Conservation (phyloP, 768 basidiomycete genomes). For the Boletus barrowsii region DNA sequence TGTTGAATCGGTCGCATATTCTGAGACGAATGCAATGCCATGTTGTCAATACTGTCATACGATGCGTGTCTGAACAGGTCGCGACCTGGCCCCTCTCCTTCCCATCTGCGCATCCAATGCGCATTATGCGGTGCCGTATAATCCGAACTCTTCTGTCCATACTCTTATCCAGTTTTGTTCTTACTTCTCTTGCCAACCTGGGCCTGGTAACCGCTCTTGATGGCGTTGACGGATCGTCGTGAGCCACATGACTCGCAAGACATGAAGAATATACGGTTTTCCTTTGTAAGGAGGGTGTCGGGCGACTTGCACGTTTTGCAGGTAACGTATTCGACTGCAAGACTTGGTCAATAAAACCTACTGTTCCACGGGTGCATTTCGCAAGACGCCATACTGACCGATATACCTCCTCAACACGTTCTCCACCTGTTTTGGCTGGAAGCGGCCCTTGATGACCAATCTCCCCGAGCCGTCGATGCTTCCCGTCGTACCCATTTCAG, state of each 20-base stretch:
- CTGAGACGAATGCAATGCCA: conserved; percentile 20
- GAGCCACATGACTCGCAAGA: conserved; percentile 89
- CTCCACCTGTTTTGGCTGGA: conserved; percentile 98
- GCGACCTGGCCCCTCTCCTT: too few relatives aligned
- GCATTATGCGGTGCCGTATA: not conserved
- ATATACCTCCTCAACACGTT: conserved; percentile 96
- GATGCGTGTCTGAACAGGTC: conserved; percentile 4
- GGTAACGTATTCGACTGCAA: conserved; percentile 91
- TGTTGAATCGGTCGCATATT: conserved; percentile 21
- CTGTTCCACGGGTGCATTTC: not conserved
- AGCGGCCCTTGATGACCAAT: conserved; percentile 95
- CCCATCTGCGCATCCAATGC: conserved; percentile 3
- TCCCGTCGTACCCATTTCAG: conserved; percentile 98
- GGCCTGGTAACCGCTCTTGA: conserved; percentile 99
- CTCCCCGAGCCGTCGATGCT: conserved; percentile 90
- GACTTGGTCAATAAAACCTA: not conserved
- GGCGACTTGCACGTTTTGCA: conserved; percentile 99
- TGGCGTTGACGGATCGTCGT: conserved; percentile 87
- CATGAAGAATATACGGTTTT: conserved; percentile 99
- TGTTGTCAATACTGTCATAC: conserved; percentile 9
- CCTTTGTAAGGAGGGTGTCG: conserved; percentile 93
- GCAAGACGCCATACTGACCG: conserved; percentile 48
- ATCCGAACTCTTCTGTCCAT: conserved; percentile 30
- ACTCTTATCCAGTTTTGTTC: conserved; percentile 63
- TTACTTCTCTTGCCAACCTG: conserved; percentile 88